Evolutionary conservation across 768 basidiomycete species (phyloP), one percentile per base, ranked within the genome.

Genomic region (Lactarius tabidus): DNA sequence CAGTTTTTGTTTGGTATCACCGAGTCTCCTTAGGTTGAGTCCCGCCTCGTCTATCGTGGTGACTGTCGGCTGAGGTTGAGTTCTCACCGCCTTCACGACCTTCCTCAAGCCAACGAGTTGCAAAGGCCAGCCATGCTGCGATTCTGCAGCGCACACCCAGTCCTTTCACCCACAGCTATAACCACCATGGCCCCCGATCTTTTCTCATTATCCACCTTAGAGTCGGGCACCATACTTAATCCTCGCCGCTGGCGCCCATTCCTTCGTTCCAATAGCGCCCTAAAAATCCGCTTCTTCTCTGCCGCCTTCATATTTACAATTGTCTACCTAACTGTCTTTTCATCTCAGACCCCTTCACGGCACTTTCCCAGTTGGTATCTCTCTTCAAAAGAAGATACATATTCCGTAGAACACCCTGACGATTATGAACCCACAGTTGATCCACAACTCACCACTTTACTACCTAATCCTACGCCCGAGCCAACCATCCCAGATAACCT

Each of bases 311-410:
- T 56, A 7, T 29, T 68, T 23, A 31, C 56, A 3, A 3, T 69
- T 23, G 33, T 68, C 39, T 68, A 69, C 28, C 18, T 58, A 12
- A 23, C 54, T 1, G 26, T 54, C 54, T 28, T 65, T 15, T 58
- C 63, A 15, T 28, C 45, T 5, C 41, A 10, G 18, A 48, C 15
- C 55, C 12, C 31, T 10, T 28, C 35, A 12, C 51, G 43, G n/a
- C 33, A 15, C 26, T 26, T 60, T n/a, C 2, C 36, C 17, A 23
- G 59, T 4, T 61, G 56, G 63, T 33, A 51, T n/a, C 28, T 29
- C 8, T 20, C 20, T 18, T 45, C 35, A 23, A 33, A 43, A 14
- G 8, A 26, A 23, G 4, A 33, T 52, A 48, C 55, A 38, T 33
- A 5, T 52, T 60, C 58, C 5, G 36, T 54, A 17, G 33, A 23